Evolutionary conservation across 768 basidiomycete species (phyloP), one percentile per base, ranked within the genome.

Genomic region (Thelephora aurantiotincta): DNA sequence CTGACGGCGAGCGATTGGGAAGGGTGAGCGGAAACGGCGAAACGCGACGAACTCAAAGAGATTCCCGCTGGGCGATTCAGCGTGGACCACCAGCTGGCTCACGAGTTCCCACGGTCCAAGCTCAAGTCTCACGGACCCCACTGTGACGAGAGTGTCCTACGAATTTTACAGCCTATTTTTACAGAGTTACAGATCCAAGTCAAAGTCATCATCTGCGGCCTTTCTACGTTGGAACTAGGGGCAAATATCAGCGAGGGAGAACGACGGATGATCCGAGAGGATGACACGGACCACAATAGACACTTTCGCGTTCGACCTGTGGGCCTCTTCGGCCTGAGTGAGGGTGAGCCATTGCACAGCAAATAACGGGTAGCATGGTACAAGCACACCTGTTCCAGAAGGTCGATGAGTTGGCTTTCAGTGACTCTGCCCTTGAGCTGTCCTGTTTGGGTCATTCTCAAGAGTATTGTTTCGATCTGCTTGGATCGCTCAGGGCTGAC

Each of bases 391-490:
- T 94, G 87, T 54, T 93, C 84, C 50, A 94, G 71, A 33, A 94
- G 66, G 43, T 79, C 80, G 53, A 96, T 88, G 47, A 96, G 71
- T 60, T 91, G 87, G 43, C 72, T 66, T 59, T 96, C 91, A 23
- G 71, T 76, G 35, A 94, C 81, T 23, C 78, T 69, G 1, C 80
- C 82, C 38, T 82, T 72, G 35, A 94, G 61, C 60, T 91, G 87
- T 6, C 90, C 87, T 1, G 75, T 70, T 64, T 89, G 86, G 6
- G 80, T 87, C 84, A 91, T 89, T 35, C 85, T 73, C 35, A 84
- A 54, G 30, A 94, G 68, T 49, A 91, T 77, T 2, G 65, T 67
- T 63, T 92, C 86, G 54, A 94, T 85, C 60, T 89, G 78, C 52
- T 73, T 72, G 14, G 88, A 82, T 58, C 87, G 70, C 35, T 85